These are phyloP conservation scores for Quercus lobata DNA, from an alignment of 331 rosid species.

Conservation along the genomic window DNA sequence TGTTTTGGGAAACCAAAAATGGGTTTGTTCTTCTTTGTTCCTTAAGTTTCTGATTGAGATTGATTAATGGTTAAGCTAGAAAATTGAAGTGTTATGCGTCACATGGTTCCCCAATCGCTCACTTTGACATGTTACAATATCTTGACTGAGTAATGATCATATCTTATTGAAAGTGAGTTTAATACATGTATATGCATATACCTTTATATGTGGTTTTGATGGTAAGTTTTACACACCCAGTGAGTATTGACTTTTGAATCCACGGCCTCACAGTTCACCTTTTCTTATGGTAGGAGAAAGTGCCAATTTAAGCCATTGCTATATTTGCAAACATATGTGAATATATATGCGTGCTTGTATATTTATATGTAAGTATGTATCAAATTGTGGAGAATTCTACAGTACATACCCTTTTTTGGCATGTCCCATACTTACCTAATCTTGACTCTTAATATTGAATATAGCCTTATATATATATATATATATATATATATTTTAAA, in stretches of 20 bases:
- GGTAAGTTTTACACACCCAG: no score
- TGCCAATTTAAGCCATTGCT: no score
- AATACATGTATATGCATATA: neutral
- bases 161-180: neutral
- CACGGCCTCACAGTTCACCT: no score
- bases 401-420: no score
- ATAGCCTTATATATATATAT: no score
- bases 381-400: no score
- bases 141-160: neutral
- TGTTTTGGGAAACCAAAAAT: neutral
- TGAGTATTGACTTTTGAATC: no score
- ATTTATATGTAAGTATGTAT: neutral
- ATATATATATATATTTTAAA: no score
- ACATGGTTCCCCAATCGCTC: neutral
- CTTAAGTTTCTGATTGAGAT: neutral
- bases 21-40: neutral
- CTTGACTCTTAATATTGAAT: no score
- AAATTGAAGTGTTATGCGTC: neutral
- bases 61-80: neutral
- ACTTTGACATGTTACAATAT: neutral
- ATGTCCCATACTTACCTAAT: no score
- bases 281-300: no score
- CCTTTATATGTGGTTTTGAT: no score
- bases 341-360: neutral
- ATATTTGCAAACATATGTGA: neutral